Conservation (phyloP, 2,329 filamentous ascomycete species). For the Neonectria faginata region DNA sequence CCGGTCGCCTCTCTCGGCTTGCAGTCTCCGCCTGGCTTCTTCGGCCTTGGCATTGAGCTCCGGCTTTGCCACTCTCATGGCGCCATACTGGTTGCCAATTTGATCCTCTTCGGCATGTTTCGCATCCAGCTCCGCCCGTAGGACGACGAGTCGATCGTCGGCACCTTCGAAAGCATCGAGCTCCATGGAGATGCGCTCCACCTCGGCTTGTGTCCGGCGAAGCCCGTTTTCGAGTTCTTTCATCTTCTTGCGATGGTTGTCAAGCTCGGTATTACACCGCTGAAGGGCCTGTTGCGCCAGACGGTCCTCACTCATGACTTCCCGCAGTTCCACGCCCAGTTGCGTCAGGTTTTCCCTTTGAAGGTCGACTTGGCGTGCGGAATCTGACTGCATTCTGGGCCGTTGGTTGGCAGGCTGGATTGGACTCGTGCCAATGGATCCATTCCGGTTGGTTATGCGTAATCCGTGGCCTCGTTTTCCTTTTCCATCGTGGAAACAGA, state of each 20-base stretch:
- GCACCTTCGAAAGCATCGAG: constrained; percentile 76
- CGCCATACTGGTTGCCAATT: constrained; percentile 67
- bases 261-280: constrained; percentile 59
- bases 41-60: constrained; percentile 60
- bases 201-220: constrained; percentile 70
- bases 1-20: constrained; percentile 51
- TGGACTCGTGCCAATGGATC: constrained; percentile 57
- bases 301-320: constrained; percentile 62
- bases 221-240: constrained; percentile 62
- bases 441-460: constrained; percentile 62
- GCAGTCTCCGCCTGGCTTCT: constrained; percentile 52
- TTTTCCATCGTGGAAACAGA: constrained; percentile 73
- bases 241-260: constrained; percentile 56
- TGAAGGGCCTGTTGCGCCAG: constrained; percentile 61
- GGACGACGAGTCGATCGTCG: constrained; percentile 72
- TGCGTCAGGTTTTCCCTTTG: constrained; percentile 64
- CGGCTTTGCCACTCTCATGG: constrained; percentile 61
- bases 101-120: constrained; percentile 61
- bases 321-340: constrained; percentile 65
- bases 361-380: constrained; percentile 71
- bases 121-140: constrained; percentile 69
- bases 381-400: constrained; percentile 84
- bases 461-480: constrained; percentile 67
- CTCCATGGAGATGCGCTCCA: constrained; percentile 64
- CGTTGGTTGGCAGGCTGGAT: constrained; percentile 61